phyloP scores from a whole-genome alignment of 192 early-diverging fungal genomes.

The Backusella liffmaniae region DNA sequence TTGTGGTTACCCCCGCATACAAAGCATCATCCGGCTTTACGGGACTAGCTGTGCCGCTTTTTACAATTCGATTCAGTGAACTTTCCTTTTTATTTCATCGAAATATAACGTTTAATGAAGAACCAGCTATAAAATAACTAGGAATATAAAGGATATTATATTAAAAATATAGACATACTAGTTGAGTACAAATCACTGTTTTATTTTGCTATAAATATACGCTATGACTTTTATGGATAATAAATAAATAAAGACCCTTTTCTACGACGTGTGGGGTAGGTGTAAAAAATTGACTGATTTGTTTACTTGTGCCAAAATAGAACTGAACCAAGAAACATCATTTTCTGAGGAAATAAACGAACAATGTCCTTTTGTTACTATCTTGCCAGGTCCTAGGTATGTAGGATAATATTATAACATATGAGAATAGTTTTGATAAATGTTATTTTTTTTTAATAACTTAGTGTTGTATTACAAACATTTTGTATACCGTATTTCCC shows the following conservation, averaged over 20 bases:
- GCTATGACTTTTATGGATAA: neutral
- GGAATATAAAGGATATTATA: too few species aligned
- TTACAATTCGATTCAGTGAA: neutral
- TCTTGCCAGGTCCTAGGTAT: neutral
- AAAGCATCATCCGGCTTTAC: neutral
- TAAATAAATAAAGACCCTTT: neutral
- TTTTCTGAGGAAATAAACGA: neutral
- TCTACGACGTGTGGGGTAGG: neutral
- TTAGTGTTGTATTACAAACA: neutral
- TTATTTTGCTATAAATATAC: neutral
- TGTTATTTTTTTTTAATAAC: neutral
- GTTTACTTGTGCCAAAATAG: neutral
- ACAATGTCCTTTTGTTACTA: neutral
- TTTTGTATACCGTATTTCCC: neutral
- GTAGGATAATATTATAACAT: neutral
- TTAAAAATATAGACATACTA: neutral
- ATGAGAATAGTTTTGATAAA: neutral
- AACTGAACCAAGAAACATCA: neutral
- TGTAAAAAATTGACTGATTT: neutral
- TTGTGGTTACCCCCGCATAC: neutral
- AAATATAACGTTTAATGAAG: neutral
- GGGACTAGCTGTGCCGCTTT: slow-evolving; percentile 1
- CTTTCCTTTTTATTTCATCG: too few species aligned
- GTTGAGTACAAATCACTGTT: neutral
- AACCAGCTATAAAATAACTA: neutral